Percentiles rank a stretch among this genome's conserved stretches.
These are phyloP conservation scores for Incumbomyces lentus DNA, from an alignment of 2,329 filamentous ascomycete genomes.

Conservation along the genomic window DNA sequence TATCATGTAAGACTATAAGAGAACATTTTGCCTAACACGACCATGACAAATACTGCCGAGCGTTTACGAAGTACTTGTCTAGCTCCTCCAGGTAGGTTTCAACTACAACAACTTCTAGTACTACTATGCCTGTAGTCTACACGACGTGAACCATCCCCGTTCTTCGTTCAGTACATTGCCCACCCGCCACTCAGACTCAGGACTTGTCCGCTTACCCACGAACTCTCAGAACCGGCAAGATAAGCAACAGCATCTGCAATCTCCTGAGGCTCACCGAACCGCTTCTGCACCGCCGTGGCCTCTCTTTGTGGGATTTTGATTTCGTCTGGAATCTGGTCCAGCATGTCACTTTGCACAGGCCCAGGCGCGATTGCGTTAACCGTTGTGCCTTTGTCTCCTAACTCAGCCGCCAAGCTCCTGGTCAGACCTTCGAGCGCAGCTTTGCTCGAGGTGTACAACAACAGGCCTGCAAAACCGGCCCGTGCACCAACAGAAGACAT, in stretches of 20 bases:
- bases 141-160: background rate
- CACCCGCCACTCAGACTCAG: slow-evolving; percentile 46
- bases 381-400: slow-evolving; percentile 47
- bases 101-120: too few relatives aligned
- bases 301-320: slow-evolving; percentile 41
- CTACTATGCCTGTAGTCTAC: too few relatives aligned
- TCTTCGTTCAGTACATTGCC: slow-evolving; percentile 19
- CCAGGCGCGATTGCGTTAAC: slow-evolving; percentile 53
- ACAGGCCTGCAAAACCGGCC: slow-evolving; percentile 34
- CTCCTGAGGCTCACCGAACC: slow-evolving; percentile 44
- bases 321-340: slow-evolving; percentile 42
- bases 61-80: too few relatives aligned
- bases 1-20: too few relatives aligned
- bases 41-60: too few relatives aligned
- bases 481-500: slow-evolving; percentile 46
- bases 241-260: slow-evolving; percentile 47
- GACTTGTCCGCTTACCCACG: slow-evolving; percentile 46
- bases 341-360: slow-evolving; percentile 48
- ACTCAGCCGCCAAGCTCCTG: slow-evolving; percentile 47
- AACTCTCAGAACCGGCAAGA: slow-evolving; percentile 40
- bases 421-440: slow-evolving; percentile 52
- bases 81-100: too few relatives aligned
- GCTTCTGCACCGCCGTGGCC: slow-evolving; percentile 41
- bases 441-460: slow-evolving; percentile 48
- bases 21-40: too few relatives aligned